Conservation (phyloP, 495 filamentous ascomycete genomes). For the Pyronema omphalodes region DNA sequence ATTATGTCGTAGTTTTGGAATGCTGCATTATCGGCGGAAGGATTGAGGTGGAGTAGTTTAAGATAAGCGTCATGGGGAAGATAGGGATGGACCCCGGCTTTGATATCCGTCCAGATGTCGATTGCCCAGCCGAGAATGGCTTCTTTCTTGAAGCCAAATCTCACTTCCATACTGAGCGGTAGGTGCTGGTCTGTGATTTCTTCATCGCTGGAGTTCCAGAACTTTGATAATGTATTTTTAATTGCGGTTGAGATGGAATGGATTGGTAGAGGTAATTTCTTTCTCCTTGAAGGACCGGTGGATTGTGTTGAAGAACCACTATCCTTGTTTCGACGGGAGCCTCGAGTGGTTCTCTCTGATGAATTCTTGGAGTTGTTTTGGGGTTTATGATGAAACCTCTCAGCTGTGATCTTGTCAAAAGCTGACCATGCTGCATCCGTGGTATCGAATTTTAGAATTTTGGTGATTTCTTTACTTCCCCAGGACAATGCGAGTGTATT, state of each 20-base stretch:
- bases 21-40: slow-evolving; percentile 1
- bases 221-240: slow-evolving; percentile 8
- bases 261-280: not conserved
- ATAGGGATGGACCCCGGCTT: slow-evolving; percentile 3
- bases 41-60: slow-evolving; percentile 12
- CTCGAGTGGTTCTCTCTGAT: no score
- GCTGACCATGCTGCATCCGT: slow-evolving; percentile 4
- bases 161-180: not conserved
- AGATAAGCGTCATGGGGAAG: slow-evolving; percentile 17
- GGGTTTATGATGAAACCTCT: no score
- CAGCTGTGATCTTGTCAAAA: not conserved
- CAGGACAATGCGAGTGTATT: not conserved
- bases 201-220: slow-evolving; percentile 10
- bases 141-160: slow-evolving; percentile 6
- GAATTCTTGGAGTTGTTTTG: no score
- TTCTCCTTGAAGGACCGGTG: no score
- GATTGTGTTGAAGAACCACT: not conserved
- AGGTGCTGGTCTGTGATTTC: slow-evolving; percentile 5
- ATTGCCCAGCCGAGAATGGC: slow-evolving; percentile 9
- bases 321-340: no score
- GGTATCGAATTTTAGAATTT: slow-evolving; percentile 1
- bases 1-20: slow-evolving; percentile 14
- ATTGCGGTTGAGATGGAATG: slow-evolving; percentile 4
- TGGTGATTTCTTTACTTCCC: not conserved
- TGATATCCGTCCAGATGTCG: slow-evolving; percentile 9